phyloP scores from a whole-genome alignment of 2,329 filamentous ascomycete genomes.

The Polytolypa hystricis region DNA sequence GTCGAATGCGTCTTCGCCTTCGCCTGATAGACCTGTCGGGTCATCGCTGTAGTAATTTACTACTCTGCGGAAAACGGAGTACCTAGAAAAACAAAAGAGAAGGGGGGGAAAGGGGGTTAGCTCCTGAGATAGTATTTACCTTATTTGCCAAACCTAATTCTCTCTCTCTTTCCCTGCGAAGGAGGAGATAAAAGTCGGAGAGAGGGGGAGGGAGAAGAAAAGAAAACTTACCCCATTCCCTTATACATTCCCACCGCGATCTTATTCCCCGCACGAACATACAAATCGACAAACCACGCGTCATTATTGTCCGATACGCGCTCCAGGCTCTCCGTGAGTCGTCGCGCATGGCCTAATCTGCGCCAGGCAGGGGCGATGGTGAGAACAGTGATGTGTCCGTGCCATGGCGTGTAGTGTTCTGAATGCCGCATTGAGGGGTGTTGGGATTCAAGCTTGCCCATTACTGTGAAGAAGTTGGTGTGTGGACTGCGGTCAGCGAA shows the following conservation, averaged over 20 bases:
- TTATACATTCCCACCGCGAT: slow-evolving; percentile 83
- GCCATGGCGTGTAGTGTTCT: slow-evolving; percentile 94
- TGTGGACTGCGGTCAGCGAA: background rate
- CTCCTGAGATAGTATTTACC: too few species aligned
- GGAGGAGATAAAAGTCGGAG: too few species aligned
- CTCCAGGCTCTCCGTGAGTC: slow-evolving; percentile 71
- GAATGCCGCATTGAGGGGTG: slow-evolving; percentile 63
- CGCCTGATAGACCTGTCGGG: slow-evolving; percentile 45
- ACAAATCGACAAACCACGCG: slow-evolving; percentile 92
- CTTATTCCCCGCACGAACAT: slow-evolving; percentile 78
- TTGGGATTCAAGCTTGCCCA: slow-evolving; percentile 91
- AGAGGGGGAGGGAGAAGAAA: slow-evolving; percentile 1
- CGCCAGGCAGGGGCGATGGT: slow-evolving; percentile 83
- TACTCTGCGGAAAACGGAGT: slow-evolving; percentile 80
- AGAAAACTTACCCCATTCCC: slow-evolving; percentile 58
- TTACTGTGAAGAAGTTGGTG: slow-evolving; percentile 51
- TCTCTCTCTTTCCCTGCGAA: too few species aligned
- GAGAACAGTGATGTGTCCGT: slow-evolving; percentile 92
- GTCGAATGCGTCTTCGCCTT: slow-evolving; percentile 80
- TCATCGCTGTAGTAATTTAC: slow-evolving; percentile 90
- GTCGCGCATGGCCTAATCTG: slow-evolving; percentile 74
- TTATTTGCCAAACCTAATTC: too few species aligned
- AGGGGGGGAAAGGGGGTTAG: background rate
- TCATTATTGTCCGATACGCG: slow-evolving; percentile 68
- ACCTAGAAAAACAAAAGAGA: slow-evolving; percentile 25